Base-by-base conservation (phyloP, 2,329 filamentous ascomycete species). In the Sporothrix mexicana region DNA sequence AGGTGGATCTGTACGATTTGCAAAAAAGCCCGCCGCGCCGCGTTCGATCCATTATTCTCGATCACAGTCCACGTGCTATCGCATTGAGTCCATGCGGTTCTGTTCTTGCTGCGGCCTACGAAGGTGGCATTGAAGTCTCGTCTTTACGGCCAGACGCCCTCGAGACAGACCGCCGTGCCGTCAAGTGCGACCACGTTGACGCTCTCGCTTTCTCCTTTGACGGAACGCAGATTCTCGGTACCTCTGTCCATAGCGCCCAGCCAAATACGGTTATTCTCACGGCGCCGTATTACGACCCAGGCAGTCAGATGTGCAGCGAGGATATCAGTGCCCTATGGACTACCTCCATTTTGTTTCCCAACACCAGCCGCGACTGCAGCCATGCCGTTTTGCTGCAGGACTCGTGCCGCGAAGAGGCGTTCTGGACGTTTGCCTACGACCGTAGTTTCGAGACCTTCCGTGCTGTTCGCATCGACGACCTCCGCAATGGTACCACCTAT, bases 121-220 rank as follows among this genome's bases (percentile, higher is more conserved):
- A 94, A 78, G 92, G 93, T 72, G 93, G 93, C n/a, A 95, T 97
- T 75, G 94, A 97, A 80, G 92, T 97, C 0, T 90, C 93, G 41
- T 92, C 93, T 5, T 83, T 97, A 53, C 88, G 88, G 66, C 85
- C 90, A 2, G 88, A 85, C 70, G 89, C 88, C 36, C 78, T 91
- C 41, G 81, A 88, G 13, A 92, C 88, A 0, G 91, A 94, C 76
- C 87, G 91, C 77, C 87, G 93, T 76, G 88, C 92, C 12, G 92
- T 95, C 73, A 93, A 94, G 78, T 95, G 93, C 78, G 90, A 93
- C 78, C 88, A 87, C 1, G 91, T 95, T 4, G 93, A 95, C 78
- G 85, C 89, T 2, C 82, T 96, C 66, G 86, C 89, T 3, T 96
- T 96, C 79, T 95, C 93, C 0, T 88, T 87, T 69, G 92, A 95